A percentile compares a stretch with the other conserved stretches of the same genome.
phyloP scores from a whole-genome alignment of 345 rosid genomes.

The Pseudoturritis turrita region DNA sequence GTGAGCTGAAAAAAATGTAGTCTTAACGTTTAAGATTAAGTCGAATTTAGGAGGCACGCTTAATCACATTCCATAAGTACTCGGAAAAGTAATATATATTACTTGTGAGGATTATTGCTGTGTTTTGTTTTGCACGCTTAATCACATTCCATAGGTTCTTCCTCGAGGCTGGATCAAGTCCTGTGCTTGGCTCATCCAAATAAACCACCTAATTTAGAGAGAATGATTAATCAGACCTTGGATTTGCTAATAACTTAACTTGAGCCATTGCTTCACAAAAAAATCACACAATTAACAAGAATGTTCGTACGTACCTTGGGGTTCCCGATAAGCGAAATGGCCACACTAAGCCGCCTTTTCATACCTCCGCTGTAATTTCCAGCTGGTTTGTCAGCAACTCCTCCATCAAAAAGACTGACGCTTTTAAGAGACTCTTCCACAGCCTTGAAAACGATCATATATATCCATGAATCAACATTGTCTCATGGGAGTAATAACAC shows the following conservation, averaged over 20 bases:
- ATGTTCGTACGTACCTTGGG: slow-evolving; percentile 49
- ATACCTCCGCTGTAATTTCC: slow-evolving; percentile 97
- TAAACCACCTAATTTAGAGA: slow-evolving; percentile 59
- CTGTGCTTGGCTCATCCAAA: slow-evolving; percentile 98
- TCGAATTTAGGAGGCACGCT: not conserved
- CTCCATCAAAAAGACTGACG: slow-evolving; percentile 72
- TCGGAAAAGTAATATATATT: not conserved
- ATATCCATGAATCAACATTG: slow-evolving; percentile 4
- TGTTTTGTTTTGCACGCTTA: slow-evolving; percentile 68
- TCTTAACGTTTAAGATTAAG: not conserved
- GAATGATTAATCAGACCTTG: not conserved
- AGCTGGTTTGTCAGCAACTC: slow-evolving; percentile 81
- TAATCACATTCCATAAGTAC: not conserved
- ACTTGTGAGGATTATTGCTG: slow-evolving; percentile 86
- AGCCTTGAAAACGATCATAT: slow-evolving; percentile 43
- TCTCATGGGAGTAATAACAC: not conserved
- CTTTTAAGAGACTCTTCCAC: slow-evolving; percentile 88
- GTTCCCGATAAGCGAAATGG: slow-evolving; percentile 90
- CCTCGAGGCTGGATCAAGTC: slow-evolving; percentile 95
- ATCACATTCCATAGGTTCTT: slow-evolving; percentile 83
- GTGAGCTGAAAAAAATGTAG: slow-evolving; percentile 42
- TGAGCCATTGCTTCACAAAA: not conserved
- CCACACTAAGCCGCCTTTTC: slow-evolving; percentile 97
- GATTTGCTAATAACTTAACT: not conserved
- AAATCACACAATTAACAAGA: not conserved